A percentile compares a stretch with the other conserved stretches of the same genome.
Conservation (phyloP, 2,329 filamentous ascomycete species). For the Apiospora kogelbergensis region DNA sequence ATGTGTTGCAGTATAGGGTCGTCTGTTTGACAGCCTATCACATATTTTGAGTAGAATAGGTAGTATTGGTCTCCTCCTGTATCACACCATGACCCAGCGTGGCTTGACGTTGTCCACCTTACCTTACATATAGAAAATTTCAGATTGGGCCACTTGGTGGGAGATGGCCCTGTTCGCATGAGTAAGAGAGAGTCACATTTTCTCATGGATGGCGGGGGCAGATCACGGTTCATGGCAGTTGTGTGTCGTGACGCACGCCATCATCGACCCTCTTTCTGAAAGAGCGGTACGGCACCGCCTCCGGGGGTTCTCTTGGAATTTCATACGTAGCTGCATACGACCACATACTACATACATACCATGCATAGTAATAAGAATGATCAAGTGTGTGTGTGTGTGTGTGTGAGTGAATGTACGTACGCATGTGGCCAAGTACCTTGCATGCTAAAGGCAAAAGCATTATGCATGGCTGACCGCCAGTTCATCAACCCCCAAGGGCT, state of each 20-base stretch:
- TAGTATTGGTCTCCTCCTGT: background rate
- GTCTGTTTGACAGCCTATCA: background rate
- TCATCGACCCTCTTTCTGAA: conserved; percentile 12
- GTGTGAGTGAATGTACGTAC: background rate
- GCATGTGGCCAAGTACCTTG: conserved; percentile 1
- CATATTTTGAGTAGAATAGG: background rate
- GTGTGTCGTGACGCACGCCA: conserved; percentile 27
- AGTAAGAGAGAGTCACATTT: conserved; percentile 10
- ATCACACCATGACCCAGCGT: background rate
- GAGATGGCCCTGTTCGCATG: background rate
- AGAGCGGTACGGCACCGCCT: conserved; percentile 7
- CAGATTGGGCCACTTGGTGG: background rate
- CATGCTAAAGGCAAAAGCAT: conserved; percentile 7
- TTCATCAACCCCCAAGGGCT: conserved; percentile 38
- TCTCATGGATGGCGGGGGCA: conserved; percentile 17
- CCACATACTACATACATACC: background rate
- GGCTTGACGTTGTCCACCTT: background rate
- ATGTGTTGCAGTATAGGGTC: background rate
- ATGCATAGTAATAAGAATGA: background rate
- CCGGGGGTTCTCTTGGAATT: background rate
- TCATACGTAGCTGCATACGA: background rate
- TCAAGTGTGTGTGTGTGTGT: background rate
- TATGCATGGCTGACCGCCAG: conserved; percentile 48
- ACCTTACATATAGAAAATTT: background rate
- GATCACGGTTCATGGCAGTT: conserved; percentile 44